These are phyloP conservation scores for Fusarium sp. DNA, from an alignment of 2,329 filamentous ascomycete genomes.

Conservation along the genomic window DNA sequence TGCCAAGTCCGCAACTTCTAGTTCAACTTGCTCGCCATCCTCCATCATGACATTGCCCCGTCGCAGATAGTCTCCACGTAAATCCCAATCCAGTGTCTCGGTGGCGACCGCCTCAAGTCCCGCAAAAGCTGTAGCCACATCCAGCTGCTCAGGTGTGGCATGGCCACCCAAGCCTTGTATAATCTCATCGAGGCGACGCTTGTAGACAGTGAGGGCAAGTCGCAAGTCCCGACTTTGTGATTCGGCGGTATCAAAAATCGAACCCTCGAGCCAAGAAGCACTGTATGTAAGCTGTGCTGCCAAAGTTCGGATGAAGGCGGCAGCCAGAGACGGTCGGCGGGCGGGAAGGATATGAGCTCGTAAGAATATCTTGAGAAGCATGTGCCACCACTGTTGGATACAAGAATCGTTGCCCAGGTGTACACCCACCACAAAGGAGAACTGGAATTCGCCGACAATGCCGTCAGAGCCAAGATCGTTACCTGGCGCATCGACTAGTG, in stretches of 20 bases:
- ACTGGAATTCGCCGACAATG: constrained; percentile 71
- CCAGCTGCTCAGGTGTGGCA: constrained; percentile 57
- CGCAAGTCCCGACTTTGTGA: constrained; percentile 56
- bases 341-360: constrained; percentile 62
- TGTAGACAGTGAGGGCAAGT: constrained; percentile 66
- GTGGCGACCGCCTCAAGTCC: constrained; percentile 52
- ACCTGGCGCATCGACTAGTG: constrained; percentile 53
- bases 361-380: constrained; percentile 65
- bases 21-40: constrained; percentile 64
- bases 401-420: constrained; percentile 71
- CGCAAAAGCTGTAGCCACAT: constrained; percentile 62
- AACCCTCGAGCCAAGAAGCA: constrained; percentile 62
- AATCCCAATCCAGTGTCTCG: constrained; percentile 66
- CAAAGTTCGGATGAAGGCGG: constrained; percentile 63
- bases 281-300: constrained; percentile 69
- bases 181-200: constrained; percentile 64
- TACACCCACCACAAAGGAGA: constrained; percentile 69
- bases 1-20: constrained; percentile 64
- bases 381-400: constrained; percentile 72
- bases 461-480: constrained; percentile 54
- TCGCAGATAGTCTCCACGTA: constrained; percentile 63
- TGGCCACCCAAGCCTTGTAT: constrained; percentile 54
- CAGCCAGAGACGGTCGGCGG: constrained; percentile 60
- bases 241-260: constrained; percentile 57
- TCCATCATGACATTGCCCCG: constrained; percentile 65